Base-by-base conservation (phyloP, 495 filamentous ascomycete genomes). In the Lindgomyces ingoldianus region DNA sequence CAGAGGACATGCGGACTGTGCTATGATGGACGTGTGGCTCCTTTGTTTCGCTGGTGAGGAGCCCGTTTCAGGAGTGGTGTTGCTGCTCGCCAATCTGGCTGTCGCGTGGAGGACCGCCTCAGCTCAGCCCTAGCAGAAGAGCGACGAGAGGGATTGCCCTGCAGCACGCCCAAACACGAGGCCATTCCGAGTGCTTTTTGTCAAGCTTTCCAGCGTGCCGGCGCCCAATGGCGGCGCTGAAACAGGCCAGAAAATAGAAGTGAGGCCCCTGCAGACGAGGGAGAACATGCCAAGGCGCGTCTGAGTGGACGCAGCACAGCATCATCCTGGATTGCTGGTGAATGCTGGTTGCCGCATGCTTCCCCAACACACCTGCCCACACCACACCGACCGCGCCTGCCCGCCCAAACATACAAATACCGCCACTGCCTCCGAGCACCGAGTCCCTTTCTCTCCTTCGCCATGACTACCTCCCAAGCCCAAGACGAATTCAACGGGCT, bases 401-500 rank as follows among this genome's bases (percentile, higher is more conserved):
- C 25, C 51, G 49, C 42, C 52, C 46, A 2, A 36, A 16, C 56
- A 12, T 60, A 69, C 60, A 64, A 59, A 69, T 69, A 62, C 69
- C 57, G 19, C 27, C 39, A 16, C 26, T 36, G 62, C 61, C 46
- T 47, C 22, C 10, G 33, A 30, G 26, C 29, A 22, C 30, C 12
- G 50, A 53, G 52, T 49, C 44, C 48, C 49, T 65, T n/a, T n/a
- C n/a, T n/a, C n/a, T 45, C 49, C 45, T 50, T 48, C 64, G 65
- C 51, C 42, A 71, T 71, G 68, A 72, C 65, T 22, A 76, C 72
- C 62, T 70, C 77, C 39, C 76, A 87, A 39, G 91, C 91, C 45
- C 89, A 95, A 78, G 87, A 93, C 78, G 92, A 96, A 80, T 92
- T 93, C 81, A 83, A 91, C 73, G 77, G 79, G 56, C 81, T 96